Evolutionary conservation across 805 yeast species (phyloP), one percentile per base, ranked within the genome.

Genomic region (Teunomyces funiuensis): DNA sequence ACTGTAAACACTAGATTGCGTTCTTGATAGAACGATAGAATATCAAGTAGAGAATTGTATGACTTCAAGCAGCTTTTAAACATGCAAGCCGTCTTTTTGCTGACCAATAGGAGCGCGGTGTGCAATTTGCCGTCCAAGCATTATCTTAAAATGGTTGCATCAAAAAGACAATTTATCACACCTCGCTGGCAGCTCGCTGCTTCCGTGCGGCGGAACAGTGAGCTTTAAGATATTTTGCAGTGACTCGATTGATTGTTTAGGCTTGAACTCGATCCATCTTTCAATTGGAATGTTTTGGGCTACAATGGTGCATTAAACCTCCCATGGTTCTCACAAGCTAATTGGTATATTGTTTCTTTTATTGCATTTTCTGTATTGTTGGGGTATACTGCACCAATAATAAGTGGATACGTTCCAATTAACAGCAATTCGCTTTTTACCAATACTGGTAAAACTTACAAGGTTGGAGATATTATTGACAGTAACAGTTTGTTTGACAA

Each of bases 231-330:
- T n/a, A n/a, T n/a, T n/a, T n/a, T n/a, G n/a, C n/a, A n/a, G n/a
- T 9, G 83, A 84, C 19, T 51, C 64, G 9, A 39, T 47, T 6
- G 36, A 41, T 18, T 82, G 67, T 1, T 46, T 62, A 31, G 67
- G 67, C 8, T 27, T 62, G 6, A 62, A 61, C 41, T 66, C 67
- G n/a, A 52, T 62, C 51, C 62, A 8, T 40, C 59, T 2, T 60
- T 60, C 33, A 65, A 61, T 42, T 60, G 60, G 60, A 60, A 58
- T 40, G 33, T 56, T 14, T 36, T 57, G 18, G 42, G 44, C 18
- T 41, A 10, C 28, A 46, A 37, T 33, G 39, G 41, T 23, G 44
- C 47, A 7, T 59, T 58, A 38, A 36, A 45, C 3, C 19, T 41
- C n/a, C 67, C 67, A n/a, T 57, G 58, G 40, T 61, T 49, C 42